These are phyloP conservation scores for Ogataea nakhonphanomensis DNA, from an alignment of 805 yeast species.

Conservation along the genomic window DNA sequence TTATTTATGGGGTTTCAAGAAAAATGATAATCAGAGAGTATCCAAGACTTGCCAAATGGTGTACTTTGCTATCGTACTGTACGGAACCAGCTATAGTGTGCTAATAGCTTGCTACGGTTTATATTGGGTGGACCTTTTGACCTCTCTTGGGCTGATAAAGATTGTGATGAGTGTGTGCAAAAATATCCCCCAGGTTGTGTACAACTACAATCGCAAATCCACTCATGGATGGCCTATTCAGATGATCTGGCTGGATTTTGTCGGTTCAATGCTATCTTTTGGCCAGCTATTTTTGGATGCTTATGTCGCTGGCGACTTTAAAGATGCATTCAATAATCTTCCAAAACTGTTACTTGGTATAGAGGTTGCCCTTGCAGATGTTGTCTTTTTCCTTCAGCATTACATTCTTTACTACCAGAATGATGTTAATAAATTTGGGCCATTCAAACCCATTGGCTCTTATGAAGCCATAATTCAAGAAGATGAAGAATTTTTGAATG, in stretches of 20 bases:
- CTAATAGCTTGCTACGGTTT: conserved; percentile 18
- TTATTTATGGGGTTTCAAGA: conserved; percentile 33
- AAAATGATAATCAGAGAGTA: conserved; percentile 30
- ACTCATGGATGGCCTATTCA: conserved; percentile 38
- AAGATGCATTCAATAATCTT: conserved; percentile 28
- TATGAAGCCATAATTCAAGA: conserved; percentile 27
- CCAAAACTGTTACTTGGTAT: conserved; percentile 32
- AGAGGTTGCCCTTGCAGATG: conserved; percentile 31
- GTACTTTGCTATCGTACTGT: conserved; percentile 14
- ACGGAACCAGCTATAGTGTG: conserved; percentile 10
- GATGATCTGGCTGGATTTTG: conserved; percentile 33
- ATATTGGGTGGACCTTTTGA: conserved; percentile 33
- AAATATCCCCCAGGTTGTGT: conserved; percentile 34
- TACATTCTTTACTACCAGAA: conserved; percentile 29
- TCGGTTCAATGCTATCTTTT: conserved; percentile 31
- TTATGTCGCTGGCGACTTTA: conserved; percentile 20
- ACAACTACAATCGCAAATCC: conserved; percentile 33
- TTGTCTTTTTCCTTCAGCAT: conserved; percentile 32
- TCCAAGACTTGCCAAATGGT: conserved; percentile 23
- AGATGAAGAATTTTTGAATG: conserved; percentile 31
- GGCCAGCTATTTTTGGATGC: conserved; percentile 32
- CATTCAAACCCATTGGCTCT: conserved; percentile 12
- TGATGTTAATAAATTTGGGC: conserved; percentile 25
- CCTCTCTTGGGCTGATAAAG: conserved; percentile 33
- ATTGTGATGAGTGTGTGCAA: conserved; percentile 34